Conservation (phyloP, 345 rosid genomes). For the Linum tenue region DNA sequence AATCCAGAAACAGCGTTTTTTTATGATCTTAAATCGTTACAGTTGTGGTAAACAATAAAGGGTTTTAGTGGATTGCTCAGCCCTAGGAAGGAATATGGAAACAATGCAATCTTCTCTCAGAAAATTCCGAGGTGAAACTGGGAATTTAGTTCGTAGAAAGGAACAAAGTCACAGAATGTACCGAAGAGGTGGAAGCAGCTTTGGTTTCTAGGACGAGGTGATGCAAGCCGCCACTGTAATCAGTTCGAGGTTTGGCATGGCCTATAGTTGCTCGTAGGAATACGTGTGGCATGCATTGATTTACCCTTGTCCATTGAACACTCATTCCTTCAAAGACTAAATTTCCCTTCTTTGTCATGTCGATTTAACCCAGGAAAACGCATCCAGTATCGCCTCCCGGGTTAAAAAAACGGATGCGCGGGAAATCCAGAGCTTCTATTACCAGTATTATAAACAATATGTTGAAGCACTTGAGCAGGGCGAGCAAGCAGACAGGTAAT, state of each 20-base stretch:
- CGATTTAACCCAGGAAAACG: not conserved
- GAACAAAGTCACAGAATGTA: too few species aligned
- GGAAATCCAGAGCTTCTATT: slow-evolving; percentile 8
- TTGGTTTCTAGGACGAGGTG: not conserved
- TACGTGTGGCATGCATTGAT: not conserved
- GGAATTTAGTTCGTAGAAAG: too few species aligned
- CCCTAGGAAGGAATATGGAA: too few species aligned
- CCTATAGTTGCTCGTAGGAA: not conserved
- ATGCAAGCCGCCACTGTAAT: too few species aligned
- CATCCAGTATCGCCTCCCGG: not conserved
- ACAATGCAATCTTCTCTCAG: too few species aligned
- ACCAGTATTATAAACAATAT: slow-evolving; percentile 4
- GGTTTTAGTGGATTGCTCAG: too few species aligned
- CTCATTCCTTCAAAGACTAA: not conserved
- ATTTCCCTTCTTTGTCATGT: not conserved
- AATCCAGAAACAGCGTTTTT: too few species aligned
- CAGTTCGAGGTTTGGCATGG: too few species aligned
- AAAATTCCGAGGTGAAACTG: too few species aligned
- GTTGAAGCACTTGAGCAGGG: slow-evolving; percentile 6
- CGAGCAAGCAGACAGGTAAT: slow-evolving; percentile 5
- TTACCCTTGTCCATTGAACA: slow-evolving; percentile 1
- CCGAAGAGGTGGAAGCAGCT: too few species aligned
- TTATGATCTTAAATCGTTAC: too few species aligned
- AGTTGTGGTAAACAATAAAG: too few species aligned
- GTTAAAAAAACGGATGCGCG: slow-evolving; percentile 6